phyloP scores from a whole-genome alignment of 306 rosid species.

The Abrus pulchellus region DNA sequence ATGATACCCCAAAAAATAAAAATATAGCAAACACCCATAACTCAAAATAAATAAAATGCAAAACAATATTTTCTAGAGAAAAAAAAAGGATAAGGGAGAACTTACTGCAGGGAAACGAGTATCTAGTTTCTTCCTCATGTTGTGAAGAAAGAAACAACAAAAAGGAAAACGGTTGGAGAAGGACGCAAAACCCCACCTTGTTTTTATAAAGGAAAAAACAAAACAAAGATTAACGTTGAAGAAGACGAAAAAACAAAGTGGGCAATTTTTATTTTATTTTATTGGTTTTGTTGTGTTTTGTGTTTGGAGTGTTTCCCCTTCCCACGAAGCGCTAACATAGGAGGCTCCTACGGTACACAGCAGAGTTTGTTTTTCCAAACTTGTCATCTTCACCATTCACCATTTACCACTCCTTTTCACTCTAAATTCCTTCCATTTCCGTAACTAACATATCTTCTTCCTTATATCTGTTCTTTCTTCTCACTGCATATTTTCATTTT shows the following conservation, averaged over 20 bases:
- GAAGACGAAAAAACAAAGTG: constrained; percentile 40
- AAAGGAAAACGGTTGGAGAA: not conserved
- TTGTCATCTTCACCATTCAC: not conserved
- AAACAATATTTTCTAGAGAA: not conserved
- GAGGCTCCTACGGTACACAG: not conserved
- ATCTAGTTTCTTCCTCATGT: constrained; percentile 78
- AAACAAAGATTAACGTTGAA: constrained; percentile 26
- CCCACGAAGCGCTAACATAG: constrained; percentile 38
- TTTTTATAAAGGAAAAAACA: constrained; percentile 29
- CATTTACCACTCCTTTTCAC: not conserved
- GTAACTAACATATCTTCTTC: not conserved
- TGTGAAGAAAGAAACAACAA: not conserved
- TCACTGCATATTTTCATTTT: no score
- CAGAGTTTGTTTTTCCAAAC: not conserved
- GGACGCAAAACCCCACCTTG: constrained; percentile 3
- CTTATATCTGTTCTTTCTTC: not conserved
- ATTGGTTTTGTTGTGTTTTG: not conserved
- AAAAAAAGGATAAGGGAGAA: not conserved
- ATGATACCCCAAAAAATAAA: not conserved
- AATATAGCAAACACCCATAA: not conserved
- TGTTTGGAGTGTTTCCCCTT: not conserved
- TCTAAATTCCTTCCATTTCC: not conserved
- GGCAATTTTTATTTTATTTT: not conserved
- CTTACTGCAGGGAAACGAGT: constrained; percentile 85
- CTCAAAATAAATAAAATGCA: not conserved